Evolutionary conservation across 441 rosid species (phyloP).

Genomic region (Mallotus japonicus): DNA sequence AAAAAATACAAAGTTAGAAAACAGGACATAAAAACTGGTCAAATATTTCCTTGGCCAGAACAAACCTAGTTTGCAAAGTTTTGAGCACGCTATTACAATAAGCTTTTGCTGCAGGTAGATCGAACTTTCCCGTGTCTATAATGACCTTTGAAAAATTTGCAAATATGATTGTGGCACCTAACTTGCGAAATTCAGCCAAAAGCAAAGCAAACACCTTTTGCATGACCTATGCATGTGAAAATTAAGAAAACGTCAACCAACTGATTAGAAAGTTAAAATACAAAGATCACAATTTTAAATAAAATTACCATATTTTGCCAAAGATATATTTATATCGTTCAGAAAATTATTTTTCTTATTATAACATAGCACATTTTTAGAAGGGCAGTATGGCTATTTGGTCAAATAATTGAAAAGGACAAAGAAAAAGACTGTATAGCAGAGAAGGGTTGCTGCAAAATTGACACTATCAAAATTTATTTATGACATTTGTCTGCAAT

Average conservation of each 20-base stretch:
- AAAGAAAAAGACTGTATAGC: not conserved
- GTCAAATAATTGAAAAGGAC: no score
- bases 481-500: not conserved
- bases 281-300: not conserved
- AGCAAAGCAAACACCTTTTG: slow-evolving; percentile 94
- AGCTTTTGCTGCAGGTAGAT: slow-evolving; percentile 71
- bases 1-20: slow-evolving; percentile 22
- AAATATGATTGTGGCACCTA: slow-evolving; percentile 88
- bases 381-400: not conserved
- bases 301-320: not conserved
- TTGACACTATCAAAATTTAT: not conserved
- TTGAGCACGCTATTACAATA: slow-evolving; percentile 88
- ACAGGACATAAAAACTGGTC: slow-evolving; percentile 13
- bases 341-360: not conserved
- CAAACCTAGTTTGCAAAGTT: slow-evolving; percentile 75
- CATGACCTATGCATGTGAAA: slow-evolving; percentile 66
- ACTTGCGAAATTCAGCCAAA: slow-evolving; percentile 87
- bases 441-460: slow-evolving; percentile 3
- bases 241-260: slow-evolving; percentile 8
- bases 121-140: slow-evolving; percentile 83
- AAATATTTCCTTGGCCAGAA: slow-evolving; percentile 24
- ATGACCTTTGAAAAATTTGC: slow-evolving; percentile 89
- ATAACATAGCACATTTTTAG: not conserved
- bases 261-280: slow-evolving; percentile 8
- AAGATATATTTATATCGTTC: not conserved